phyloP scores from a whole-genome alignment of 148 eudicot genomes.

The Rhododendron molle region DNA sequence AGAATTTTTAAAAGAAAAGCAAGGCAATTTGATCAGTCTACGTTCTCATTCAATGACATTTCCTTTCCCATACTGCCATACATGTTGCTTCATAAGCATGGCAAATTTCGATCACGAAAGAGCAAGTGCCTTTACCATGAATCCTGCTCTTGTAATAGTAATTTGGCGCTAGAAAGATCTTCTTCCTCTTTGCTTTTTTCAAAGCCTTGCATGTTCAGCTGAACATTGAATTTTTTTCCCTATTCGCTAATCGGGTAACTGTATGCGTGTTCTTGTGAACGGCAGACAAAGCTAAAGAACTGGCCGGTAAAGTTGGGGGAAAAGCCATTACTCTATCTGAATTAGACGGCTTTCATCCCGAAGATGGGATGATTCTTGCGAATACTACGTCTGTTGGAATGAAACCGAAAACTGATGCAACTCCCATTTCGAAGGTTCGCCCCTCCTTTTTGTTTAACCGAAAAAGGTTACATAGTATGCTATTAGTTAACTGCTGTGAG shows the following conservation, averaged over 20 bases:
- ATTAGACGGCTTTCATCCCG: constrained; percentile 49
- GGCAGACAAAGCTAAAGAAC: constrained; percentile 54
- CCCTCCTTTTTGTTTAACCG: not conserved
- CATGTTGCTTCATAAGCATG: not conserved
- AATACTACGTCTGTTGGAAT: constrained; percentile 81
- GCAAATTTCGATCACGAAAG: not conserved
- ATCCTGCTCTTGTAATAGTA: not conserved
- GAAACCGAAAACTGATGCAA: constrained; percentile 55
- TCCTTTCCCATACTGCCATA: not conserved
- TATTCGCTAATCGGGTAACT: constrained; percentile 28
- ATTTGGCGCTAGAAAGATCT: not conserved
- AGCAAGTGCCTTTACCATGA: not conserved
- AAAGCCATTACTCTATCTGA: constrained; percentile 56
- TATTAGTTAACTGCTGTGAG: not conserved
- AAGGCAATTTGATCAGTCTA: not conserved
- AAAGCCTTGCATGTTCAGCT: not conserved
- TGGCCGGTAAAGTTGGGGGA: constrained; percentile 58
- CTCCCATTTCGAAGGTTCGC: constrained; percentile 71
- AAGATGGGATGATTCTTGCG: constrained; percentile 76
- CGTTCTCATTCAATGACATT: not conserved
- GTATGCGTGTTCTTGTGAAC: constrained; percentile 30
- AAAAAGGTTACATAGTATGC: not conserved
- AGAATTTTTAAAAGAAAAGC: not conserved
- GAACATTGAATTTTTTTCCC: not conserved
- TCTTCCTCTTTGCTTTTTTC: not conserved